A percentile compares a stretch with the other conserved stretches of the same genome.
Evolutionary conservation across 2,329 filamentous ascomycete genomes (phyloP).

Genomic region (Fusarium denticulatum): DNA sequence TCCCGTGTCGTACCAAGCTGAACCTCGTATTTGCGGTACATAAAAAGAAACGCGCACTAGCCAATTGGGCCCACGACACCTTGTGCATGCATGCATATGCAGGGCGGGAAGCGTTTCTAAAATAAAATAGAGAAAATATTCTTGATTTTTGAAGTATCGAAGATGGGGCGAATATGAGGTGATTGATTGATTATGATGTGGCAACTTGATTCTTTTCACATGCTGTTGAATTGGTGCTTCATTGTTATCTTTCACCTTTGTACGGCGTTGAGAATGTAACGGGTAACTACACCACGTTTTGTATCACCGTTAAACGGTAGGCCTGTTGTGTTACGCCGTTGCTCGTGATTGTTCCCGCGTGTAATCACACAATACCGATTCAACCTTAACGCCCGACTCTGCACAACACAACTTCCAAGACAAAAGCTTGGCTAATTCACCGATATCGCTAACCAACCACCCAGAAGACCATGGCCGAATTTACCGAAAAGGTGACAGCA

Average conservation of each 20-base stretch:
- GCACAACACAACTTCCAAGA: background rate
- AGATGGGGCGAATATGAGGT: constrained; percentile 9
- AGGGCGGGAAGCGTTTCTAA: background rate
- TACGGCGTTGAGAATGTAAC: background rate
- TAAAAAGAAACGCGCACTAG: constrained; percentile 1
- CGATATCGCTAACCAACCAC: background rate
- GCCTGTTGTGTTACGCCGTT: background rate
- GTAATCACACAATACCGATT: background rate
- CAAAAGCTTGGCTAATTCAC: background rate
- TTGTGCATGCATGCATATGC: background rate
- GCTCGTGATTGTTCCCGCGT: background rate
- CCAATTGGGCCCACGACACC: background rate
- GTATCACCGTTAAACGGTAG: background rate
- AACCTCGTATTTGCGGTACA: constrained; percentile 30
- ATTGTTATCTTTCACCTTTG: background rate
- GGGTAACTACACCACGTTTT: background rate
- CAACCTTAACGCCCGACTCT: background rate
- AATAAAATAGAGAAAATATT: background rate
- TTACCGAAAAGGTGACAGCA: background rate
- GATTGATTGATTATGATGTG: constrained; percentile 1
- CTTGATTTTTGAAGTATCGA: background rate
- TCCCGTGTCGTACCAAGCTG: constrained; percentile 30
- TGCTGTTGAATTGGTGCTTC: background rate
- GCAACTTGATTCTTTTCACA: background rate
- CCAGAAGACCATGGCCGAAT: too few species aligned